Base-by-base conservation (phyloP, 2,329 filamentous ascomycete genomes). In the Cladophialophora yegresii region DNA sequence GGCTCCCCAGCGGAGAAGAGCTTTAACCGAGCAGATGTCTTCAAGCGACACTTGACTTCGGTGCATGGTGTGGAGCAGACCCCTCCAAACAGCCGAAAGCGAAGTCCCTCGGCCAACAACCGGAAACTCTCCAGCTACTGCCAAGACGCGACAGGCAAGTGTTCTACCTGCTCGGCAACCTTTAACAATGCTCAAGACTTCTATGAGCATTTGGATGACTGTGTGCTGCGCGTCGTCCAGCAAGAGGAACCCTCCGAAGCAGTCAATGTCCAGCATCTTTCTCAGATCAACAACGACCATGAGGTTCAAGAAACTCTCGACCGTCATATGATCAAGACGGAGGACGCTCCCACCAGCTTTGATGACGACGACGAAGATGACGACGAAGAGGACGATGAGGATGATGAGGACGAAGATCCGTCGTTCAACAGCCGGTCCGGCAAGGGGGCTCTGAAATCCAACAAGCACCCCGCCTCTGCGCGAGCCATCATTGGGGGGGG, bases 21-120 rank as follows among this genome's bases (percentile, higher is more conserved):
- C 69, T 97, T 97, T 76, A 96, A 97, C 81, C 87, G 93, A 62
- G 92, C 93, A 64, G 93, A 97, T 71, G 92, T 96, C 67, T 97
- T 97, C 84, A 97, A 96, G 84, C 85, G 93, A 67, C 93, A 97
- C 76, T 79, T 97, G 72, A 96, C 91, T 5, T 89, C 91, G 0
- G 91, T 96, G 3, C 93, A 97, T 75, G 90, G 89, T 26, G 93
- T 97, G 40, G 93, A 97, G 79, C 93, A 96, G 79, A 93, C 90
- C 0, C 90, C 92, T 1, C 92, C 92, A 32, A 96, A 96, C 79
- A 92, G 91, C 77, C 88, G 92, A 71, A 93, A 92, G 84, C 93
- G 87, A 80, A 83, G 83, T 58, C 77, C 78, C 1, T 71, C 72
- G 23, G 80, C 80, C 69, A 80, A 77, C 72, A 80, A 76, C 72